Evolutionary conservation across 2,329 filamentous ascomycete genomes (phyloP), one percentile per base, ranked within the genome.

Genomic region (Leptographium galeiforme): DNA sequence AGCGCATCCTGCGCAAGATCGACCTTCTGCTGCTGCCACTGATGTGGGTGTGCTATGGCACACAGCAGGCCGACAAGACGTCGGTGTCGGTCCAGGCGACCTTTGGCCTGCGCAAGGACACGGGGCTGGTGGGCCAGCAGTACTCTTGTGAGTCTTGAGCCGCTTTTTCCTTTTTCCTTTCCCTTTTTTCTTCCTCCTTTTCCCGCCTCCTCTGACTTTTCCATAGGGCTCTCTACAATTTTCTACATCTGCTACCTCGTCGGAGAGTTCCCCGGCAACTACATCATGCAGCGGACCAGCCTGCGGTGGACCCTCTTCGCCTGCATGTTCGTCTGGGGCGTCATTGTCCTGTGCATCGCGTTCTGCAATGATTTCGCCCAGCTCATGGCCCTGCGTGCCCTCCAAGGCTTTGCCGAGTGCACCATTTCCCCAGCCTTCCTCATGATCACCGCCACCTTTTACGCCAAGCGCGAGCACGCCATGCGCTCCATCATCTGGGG

Each of bases 31-130:
- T 68, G 14, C 59, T 69, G 47, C 67, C 67, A 5, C 65, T 67
- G 62, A 67, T 67, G 65, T 66, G 66, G 18, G 66, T 63, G 10
- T 67, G 66, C 50, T 65, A 74, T 54, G 72, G 72, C 40, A 70
- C 74, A 41, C 73, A 75, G 57, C 72, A 74, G 58, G 69, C 66
- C 0, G 71, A 75, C 60, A 74, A 75, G 59, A 74, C 70, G 4
- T 67, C 68, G 0, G 62, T 70, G 16, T 63, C 67, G 25, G 65
- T 61, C 0, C 68, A 70, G 50, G 67, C 68, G 14, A 68, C 63
- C 1, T 69, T 70, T 50, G 68, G 68, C 8, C 60, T 70, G 5
- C 56, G 63, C 34, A 61, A 63, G 38, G 68, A 60, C 38, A 61
- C 60, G 1, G 48, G 56, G 7, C 57, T 66, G 4, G 52, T 58